Base-by-base conservation (phyloP, 805 yeast genomes). In the Pichia sporocuriosa region DNA sequence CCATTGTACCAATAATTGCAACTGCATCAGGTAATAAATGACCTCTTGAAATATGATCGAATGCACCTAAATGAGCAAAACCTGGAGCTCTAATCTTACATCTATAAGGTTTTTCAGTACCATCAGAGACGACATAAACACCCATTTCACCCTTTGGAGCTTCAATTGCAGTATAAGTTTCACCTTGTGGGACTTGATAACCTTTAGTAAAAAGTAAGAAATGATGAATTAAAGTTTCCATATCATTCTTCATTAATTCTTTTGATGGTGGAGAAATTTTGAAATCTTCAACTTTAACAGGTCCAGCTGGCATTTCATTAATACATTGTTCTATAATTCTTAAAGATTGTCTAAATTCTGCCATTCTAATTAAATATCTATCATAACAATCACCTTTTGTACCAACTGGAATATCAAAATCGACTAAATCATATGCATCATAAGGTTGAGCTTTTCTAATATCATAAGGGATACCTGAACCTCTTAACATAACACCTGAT, bases 111-210 rank as follows among this genome's bases (percentile, higher is more conserved):
- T 93, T 77, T 69, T 86, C 95, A 45, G 83, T 66, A 42, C 95
- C 95, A 67, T 86, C 95, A 52, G 88, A 78, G 43, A 86, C 94
- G 39, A 86, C 80, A 58, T 81, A 86, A 42, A 84, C 94, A 46
- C 84, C 95, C 93, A 86, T 84, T 67, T 86, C 95, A 61, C 95
- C 95, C 76, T 86, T 86, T 62, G 95, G 95, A 20, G 95, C 95
- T 69, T 86, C 95, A 52, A 86, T 85, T 43, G 85, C 90, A 38
- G 93, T 84, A 62, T 86, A 86, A 10, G 95, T 82, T 68, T 86
- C 95, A 58, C 95, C 95, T 41, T 79, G 83, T 34, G 95, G 95
- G 32, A 86, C 95, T 28, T 81, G 79, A 62, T 78, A 84, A 53
- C 95, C 95, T 72, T 86, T 86, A 43, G 95, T 83, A 71, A 80